Evolutionary conservation across 116 monocot species (phyloP).

Genomic region (Trichopus zeylanicus): DNA sequence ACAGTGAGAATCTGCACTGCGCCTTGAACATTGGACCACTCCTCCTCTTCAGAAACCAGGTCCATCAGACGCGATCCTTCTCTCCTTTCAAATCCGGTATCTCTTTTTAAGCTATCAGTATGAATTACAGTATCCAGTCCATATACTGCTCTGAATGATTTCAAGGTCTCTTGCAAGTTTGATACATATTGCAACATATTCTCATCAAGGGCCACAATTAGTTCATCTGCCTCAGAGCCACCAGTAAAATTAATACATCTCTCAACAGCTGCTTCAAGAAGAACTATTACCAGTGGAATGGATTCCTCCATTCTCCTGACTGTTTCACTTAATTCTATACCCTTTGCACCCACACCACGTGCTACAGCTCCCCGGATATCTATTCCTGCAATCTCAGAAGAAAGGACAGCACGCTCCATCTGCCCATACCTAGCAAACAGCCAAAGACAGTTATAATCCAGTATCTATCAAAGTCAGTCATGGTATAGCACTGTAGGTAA

Average conservation of each 20-base stretch:
- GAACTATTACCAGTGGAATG: constrained; percentile 71
- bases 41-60: constrained; percentile 93
- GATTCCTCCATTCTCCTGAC: constrained; percentile 99
- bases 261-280: constrained; percentile 91
- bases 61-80: constrained; percentile 57
- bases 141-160: constrained; percentile 75
- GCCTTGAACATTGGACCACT: constrained; percentile 98
- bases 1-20: constrained; percentile 98
- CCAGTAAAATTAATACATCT: constrained; percentile 94
- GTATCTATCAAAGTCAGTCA: background rate
- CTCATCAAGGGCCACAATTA: constrained; percentile 78
- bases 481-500: no score
- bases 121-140: constrained; percentile 54
- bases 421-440: constrained; percentile 70
- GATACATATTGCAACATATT: constrained; percentile 82
- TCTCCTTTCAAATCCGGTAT: constrained; percentile 40
- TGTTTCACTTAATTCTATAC: constrained; percentile 99
- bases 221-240: constrained; percentile 91
- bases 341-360: constrained; percentile 93
- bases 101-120: constrained; percentile 49
- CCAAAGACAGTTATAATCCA: background rate
- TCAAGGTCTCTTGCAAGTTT: constrained; percentile 80
- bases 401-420: constrained; percentile 79
- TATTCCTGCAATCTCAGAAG: constrained; percentile 70
- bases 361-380: constrained; percentile 87